A percentile compares a stretch with the other conserved stretches of the same genome.
These are phyloP conservation scores for Yarrowia alimentaria DNA, from an alignment of 805 yeast species.

Conservation along the genomic window DNA sequence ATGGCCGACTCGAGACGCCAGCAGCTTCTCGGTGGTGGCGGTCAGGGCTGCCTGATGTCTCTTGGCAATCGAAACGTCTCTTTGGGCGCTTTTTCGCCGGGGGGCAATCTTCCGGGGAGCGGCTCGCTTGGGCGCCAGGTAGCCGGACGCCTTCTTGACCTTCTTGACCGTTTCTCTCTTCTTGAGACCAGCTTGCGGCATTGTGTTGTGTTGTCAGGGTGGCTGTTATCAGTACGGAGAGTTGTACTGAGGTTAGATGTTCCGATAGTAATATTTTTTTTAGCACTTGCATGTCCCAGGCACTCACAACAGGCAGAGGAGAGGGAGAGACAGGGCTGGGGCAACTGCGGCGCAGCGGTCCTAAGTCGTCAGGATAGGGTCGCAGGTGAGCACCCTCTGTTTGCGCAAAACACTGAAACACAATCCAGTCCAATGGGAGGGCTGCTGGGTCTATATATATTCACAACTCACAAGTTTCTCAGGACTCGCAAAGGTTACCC, in stretches of 20 bases:
- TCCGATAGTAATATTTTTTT: slow-evolving; percentile 19
- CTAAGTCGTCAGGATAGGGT: too few relatives aligned
- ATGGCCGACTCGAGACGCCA: slow-evolving; percentile 91
- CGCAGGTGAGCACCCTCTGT: too few relatives aligned
- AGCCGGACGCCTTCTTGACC: slow-evolving; percentile 25
- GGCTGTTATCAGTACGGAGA: neutral
- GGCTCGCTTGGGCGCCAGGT: slow-evolving; percentile 43
- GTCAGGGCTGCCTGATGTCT: slow-evolving; percentile 54
- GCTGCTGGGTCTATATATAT: too few relatives aligned
- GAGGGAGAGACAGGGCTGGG: too few relatives aligned
- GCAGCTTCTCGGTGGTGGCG: slow-evolving; percentile 74
- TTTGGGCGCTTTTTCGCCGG: slow-evolving; percentile 54
- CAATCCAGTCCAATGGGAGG: too few relatives aligned
- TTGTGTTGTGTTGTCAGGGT: slow-evolving; percentile 10
- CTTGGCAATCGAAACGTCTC: slow-evolving; percentile 56
- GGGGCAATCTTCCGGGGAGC: slow-evolving; percentile 75
- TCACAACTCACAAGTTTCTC: too few relatives aligned
- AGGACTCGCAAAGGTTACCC: too few relatives aligned
- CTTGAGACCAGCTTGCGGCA: slow-evolving; percentile 27
- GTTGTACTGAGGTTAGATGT: slow-evolving; percentile 4
- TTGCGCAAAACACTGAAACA: too few relatives aligned
- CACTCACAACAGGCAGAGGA: too few relatives aligned
- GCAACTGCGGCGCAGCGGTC: too few relatives aligned
- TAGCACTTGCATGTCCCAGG: neutral
- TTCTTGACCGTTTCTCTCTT: slow-evolving; percentile 24